Base-by-base conservation (phyloP, 306 rosid genomes). In the Rubus parviflorus region DNA sequence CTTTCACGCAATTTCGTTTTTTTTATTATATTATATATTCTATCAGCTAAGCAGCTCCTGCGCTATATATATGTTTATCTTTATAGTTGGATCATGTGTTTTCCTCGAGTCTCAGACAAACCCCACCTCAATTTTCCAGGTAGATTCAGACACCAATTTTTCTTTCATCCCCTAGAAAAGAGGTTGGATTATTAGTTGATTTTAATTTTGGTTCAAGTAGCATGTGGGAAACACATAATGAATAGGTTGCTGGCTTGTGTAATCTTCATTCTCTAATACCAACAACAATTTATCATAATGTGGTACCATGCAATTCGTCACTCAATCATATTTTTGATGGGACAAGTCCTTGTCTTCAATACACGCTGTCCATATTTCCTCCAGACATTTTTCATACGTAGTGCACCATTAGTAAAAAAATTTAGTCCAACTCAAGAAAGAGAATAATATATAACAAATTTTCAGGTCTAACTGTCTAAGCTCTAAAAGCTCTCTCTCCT, bases 61-160 rank as follows among this genome's bases (percentile, higher is more conserved):
- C 23, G 46, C 46, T 5, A 5, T 5, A 5, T 5, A 5, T 38
- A n/a, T 65, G 69, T 70, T 30, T 78, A 75, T 75, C 43, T 69
- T 80, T 61, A 47, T 74, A 43, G 49, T 47, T 80, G 81, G 87
- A 87, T 75, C 57, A 64, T 85, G 94, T 87, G 86, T 81, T 85
- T 86, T 87, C 85, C 83, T 51, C 70, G 81, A 77, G 77, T 78
- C 82, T 57, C 78, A 84, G 94, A 88, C 96, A 86, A 89, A 94
- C 75, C 78, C 85, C 96, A 92, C 89, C 97, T 86, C 96, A 80
- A 89, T 37, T 86, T 89, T 92, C 94, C 94, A 92, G 97, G 93
- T 89, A 86, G 96, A 94, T 94, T 87, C 94, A 87, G 88, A 91
- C 87, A 60, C 46, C 68, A 35, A 43, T 80, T 82, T 87, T 88